Evolutionary conservation across 257 asterid species (phyloP).

Genomic region (Primulina tabacum): DNA sequence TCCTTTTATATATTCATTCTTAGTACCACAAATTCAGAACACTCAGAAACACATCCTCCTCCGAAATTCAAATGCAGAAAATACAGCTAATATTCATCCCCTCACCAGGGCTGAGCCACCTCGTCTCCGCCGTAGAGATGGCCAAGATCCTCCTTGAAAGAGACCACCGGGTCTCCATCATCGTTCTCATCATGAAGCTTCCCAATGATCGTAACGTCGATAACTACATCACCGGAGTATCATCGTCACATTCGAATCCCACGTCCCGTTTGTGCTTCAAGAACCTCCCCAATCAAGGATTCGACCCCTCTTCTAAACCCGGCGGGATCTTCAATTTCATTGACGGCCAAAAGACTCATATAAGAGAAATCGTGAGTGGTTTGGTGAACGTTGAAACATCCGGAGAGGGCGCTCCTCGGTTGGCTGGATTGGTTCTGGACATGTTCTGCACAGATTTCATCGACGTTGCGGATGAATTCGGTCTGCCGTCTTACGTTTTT

Average conservation of each 20-base stretch:
- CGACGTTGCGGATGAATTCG: conserved; percentile 47
- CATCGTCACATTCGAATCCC: conserved; percentile 12
- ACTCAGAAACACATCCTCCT: background rate
- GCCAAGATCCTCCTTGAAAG: conserved; percentile 52
- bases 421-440: conserved; percentile 45
- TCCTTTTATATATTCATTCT: no score
- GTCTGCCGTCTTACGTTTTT: conserved; percentile 42
- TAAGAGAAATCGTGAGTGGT: conserved; percentile 31
- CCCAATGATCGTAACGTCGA: conserved; percentile 28
- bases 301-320: background rate
- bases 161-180: conserved; percentile 39
- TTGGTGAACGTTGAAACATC: conserved; percentile 14
- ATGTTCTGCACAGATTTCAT: conserved; percentile 54
- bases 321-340: conserved; percentile 16
- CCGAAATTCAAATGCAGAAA: conserved; percentile 17
- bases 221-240: conserved; percentile 11
- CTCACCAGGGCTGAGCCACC: conserved; percentile 55
- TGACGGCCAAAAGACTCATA: conserved; percentile 23
- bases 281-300: conserved; percentile 24
- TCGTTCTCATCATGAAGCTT: conserved; percentile 38
- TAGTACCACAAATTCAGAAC: background rate
- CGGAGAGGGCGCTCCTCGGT: background rate
- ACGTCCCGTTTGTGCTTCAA: conserved; percentile 25
- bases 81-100: conserved; percentile 56
- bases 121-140: conserved; percentile 44